A percentile compares a stretch with the other conserved stretches of the same genome.
phyloP scores from a whole-genome alignment of 768 basidiomycete genomes.

The Kwoniella dendrophila region DNA sequence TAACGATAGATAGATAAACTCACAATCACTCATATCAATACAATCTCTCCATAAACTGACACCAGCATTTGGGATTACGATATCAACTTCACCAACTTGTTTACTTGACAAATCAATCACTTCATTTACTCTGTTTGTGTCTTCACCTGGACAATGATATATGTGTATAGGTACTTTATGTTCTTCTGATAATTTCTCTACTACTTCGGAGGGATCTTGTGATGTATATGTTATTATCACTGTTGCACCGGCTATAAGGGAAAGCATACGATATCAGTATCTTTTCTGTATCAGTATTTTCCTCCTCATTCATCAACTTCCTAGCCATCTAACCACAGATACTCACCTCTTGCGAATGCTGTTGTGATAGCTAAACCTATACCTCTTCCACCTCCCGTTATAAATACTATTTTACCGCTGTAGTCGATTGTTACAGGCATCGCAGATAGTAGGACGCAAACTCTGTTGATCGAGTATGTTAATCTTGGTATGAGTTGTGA shows the following conservation, averaged over 20 bases:
- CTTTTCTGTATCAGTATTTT: background rate
- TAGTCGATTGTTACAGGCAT: slow-evolving; percentile 49
- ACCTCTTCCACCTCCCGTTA: slow-evolving; percentile 59
- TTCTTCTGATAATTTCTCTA: slow-evolving; percentile 38
- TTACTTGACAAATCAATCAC: slow-evolving; percentile 40
- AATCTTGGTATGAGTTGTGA: no score
- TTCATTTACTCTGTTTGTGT: slow-evolving; percentile 36
- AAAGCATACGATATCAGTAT: background rate
- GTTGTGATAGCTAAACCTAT: slow-evolving; percentile 65
- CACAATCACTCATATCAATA: slow-evolving; percentile 46
- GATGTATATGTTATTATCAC: slow-evolving; percentile 66
- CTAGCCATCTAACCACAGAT: no score
- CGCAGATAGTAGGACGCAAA: no score
- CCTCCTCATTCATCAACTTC: no score
- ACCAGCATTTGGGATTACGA: slow-evolving; percentile 54
- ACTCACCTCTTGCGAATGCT: slow-evolving; percentile 60
- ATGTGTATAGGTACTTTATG: slow-evolving; percentile 44
- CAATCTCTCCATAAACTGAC: slow-evolving; percentile 43
- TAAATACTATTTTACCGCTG: slow-evolving; percentile 51
- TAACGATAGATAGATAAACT: background rate
- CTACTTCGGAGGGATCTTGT: slow-evolving; percentile 36
- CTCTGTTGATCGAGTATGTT: no score
- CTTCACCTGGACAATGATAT: slow-evolving; percentile 49
- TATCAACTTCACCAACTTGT: slow-evolving; percentile 52
- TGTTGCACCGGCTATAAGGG: slow-evolving; percentile 61